phyloP scores from a whole-genome alignment of 495 filamentous ascomycete genomes.

The Penicillium angulare region DNA sequence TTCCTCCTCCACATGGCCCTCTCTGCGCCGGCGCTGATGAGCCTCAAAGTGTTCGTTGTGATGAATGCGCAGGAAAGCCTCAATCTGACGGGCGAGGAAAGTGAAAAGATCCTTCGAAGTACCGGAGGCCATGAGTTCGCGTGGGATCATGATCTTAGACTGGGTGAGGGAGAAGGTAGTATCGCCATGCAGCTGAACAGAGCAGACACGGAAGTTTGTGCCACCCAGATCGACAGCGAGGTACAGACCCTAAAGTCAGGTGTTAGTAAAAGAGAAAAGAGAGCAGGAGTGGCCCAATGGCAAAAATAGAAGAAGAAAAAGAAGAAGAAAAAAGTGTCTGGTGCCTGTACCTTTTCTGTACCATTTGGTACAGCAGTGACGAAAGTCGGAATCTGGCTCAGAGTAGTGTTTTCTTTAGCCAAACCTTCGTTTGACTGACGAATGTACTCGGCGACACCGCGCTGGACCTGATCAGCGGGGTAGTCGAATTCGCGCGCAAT shows the following conservation, averaged over 20 bases:
- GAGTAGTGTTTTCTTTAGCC: constrained; percentile 68
- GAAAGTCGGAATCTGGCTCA: constrained; percentile 96
- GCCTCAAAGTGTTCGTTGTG: constrained; percentile 85
- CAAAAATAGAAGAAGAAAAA: too few species aligned
- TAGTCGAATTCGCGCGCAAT: constrained; percentile 88
- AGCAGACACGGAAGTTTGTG: constrained; percentile 98
- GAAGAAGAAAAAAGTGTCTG: background rate
- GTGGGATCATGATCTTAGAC: constrained; percentile 87
- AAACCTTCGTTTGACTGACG: constrained; percentile 86
- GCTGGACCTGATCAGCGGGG: constrained; percentile 71
- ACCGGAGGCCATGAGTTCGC: constrained; percentile 84
- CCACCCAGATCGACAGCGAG: constrained; percentile 95
- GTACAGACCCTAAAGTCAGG: constrained; percentile 70
- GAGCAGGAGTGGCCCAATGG: background rate
- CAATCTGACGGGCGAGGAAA: constrained; percentile 91
- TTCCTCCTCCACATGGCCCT: constrained; percentile 60
- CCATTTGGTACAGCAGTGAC: constrained; percentile 96
- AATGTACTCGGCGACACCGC: constrained; percentile 80
- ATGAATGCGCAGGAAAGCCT: constrained; percentile 79
- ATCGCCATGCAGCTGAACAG: constrained; percentile 86
- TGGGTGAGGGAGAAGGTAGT: constrained; percentile 88
- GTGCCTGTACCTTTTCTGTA: constrained; percentile 70
- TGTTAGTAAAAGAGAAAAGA: background rate
- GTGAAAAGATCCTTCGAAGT: constrained; percentile 85
- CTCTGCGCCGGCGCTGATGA: constrained; percentile 58